A percentile compares a stretch with the other conserved stretches of the same genome.
Conservation (phyloP, 345 rosid species). For the Reutealis trisperma region DNA sequence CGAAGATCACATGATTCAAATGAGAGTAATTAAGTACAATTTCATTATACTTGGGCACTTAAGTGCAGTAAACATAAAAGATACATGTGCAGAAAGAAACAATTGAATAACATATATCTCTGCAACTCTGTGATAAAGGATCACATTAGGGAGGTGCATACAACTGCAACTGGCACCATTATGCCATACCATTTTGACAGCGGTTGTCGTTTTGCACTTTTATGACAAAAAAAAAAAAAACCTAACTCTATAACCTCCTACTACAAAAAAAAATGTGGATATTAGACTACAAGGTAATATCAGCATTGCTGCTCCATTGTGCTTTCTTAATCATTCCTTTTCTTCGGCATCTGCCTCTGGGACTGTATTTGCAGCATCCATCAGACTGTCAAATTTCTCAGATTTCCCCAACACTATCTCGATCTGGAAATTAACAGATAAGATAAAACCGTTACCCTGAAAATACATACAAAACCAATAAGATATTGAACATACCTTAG, state of each 20-base stretch:
- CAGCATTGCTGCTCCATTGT: not conserved
- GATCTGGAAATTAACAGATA: constrained; percentile 38
- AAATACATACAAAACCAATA: not conserved
- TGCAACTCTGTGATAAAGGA: not conserved
- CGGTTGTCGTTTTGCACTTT: no score
- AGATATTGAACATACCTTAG: constrained; percentile 49
- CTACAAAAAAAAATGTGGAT: no score
- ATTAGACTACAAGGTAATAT: constrained; percentile 21
- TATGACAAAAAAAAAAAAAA: no score
- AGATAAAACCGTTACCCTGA: not conserved
- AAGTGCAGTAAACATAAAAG: not conserved
- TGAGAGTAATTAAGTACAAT: not conserved
- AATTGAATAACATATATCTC: not conserved
- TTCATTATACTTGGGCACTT: not conserved
- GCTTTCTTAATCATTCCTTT: constrained; percentile 30
- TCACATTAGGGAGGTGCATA: not conserved
- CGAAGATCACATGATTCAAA: no score
- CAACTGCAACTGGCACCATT: not conserved
- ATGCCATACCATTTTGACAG: not conserved
- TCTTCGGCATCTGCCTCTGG: constrained; percentile 26
- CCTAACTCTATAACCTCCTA: not conserved
- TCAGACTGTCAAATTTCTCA: constrained; percentile 67
- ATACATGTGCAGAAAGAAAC: not conserved
- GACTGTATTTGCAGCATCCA: constrained; percentile 38
- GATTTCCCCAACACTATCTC: constrained; percentile 78